phyloP scores from a whole-genome alignment of 2,329 filamentous ascomycete species.

The Pseudopithomyces maydicus region DNA sequence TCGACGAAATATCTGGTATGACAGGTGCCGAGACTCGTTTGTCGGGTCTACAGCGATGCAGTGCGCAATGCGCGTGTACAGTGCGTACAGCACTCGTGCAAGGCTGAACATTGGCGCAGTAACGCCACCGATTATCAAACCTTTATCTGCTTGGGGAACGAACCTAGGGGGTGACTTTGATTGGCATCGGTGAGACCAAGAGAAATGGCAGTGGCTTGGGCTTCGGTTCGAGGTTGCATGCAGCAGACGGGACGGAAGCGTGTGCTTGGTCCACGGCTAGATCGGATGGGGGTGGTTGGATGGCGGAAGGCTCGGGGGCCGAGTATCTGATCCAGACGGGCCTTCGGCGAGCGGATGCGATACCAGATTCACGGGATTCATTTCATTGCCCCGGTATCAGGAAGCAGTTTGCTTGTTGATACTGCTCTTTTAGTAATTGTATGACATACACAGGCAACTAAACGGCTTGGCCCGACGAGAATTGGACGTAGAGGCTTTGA shows the following conservation, averaged over 20 bases:
- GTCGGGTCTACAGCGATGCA: background rate
- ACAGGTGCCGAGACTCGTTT: background rate
- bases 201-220: too few species aligned
- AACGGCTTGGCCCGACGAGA: too few species aligned
- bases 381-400: too few species aligned
- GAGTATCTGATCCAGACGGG: background rate
- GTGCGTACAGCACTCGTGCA: too few species aligned
- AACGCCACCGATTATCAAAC: background rate
- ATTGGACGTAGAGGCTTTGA: too few species aligned
- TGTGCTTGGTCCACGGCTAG: background rate
- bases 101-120: background rate
- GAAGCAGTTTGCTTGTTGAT: too few species aligned
- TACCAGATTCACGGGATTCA: too few species aligned
- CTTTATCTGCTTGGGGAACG: background rate
- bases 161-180: background rate
- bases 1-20: background rate
- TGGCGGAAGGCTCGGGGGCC: background rate
- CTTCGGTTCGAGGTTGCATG: background rate
- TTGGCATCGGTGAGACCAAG: too few species aligned
- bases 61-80: background rate
- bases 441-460: too few species aligned
- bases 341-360: too few species aligned
- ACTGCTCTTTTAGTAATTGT: too few species aligned
- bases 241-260: background rate
- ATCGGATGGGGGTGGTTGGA: background rate